Evolutionary conservation across 2,329 filamentous ascomycete species (phyloP).

Genomic region (Penicillium fuscoglaucum): DNA sequence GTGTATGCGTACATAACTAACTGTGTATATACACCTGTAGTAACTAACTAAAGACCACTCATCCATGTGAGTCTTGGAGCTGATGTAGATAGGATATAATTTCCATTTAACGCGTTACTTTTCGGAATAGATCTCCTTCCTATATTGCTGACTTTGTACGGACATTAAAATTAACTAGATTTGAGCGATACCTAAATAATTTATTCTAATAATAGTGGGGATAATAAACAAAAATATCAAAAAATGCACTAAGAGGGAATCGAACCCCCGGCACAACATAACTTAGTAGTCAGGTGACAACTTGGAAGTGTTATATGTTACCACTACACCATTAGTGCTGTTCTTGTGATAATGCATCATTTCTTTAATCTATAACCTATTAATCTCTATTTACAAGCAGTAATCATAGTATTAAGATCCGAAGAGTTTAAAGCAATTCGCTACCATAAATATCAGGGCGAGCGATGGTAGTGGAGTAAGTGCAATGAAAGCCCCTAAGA

Average conservation of each 20-base stretch:
- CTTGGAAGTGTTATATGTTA: constrained; percentile 12
- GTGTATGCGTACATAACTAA: neutral
- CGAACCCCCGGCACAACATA: constrained; percentile 11
- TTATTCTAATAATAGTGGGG: too few relatives aligned
- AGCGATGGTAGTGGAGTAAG: neutral
- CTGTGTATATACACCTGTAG: neutral
- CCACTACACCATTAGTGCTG: constrained; percentile 11
- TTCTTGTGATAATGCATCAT: accelerated
- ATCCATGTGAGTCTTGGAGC: neutral
- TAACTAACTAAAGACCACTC: neutral
- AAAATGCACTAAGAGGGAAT: constrained; percentile 10
- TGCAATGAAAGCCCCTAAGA: neutral
- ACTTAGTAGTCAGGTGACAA: neutral
- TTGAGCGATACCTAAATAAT: too few relatives aligned
- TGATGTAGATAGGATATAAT: neutral
- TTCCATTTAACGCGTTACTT: neutral
- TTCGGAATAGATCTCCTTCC: neutral
- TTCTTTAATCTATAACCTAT: accelerated
- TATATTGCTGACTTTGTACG: neutral
- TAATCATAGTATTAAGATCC: neutral
- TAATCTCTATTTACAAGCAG: neutral
- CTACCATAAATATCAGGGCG: neutral
- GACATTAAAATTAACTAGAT: too few relatives aligned
- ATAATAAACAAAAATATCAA: neutral
- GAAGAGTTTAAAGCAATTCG: neutral